A percentile compares a stretch with the other conserved stretches of the same genome.
phyloP scores from a whole-genome alignment of 108 stramenopile genomes.

The Seminavis robusta region DNA sequence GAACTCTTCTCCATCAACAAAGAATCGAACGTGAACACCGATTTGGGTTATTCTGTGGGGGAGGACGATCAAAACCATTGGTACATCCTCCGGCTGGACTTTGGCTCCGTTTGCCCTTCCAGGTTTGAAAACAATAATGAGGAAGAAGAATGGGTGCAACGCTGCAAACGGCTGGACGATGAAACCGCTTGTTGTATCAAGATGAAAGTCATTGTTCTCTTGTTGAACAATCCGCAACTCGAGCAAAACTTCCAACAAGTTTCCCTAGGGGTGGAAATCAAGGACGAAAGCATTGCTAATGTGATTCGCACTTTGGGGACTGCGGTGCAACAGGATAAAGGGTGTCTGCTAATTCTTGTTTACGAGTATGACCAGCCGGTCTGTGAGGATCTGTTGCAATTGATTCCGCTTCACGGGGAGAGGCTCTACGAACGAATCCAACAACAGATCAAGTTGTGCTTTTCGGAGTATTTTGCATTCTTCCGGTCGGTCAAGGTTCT shows the following conservation, averaged over 20 bases:
- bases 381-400: neutral
- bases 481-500: neutral
- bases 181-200: neutral
- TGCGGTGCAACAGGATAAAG: neutral
- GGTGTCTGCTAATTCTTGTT: neutral
- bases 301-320: neutral
- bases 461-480: no score
- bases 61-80: conserved; percentile 3
- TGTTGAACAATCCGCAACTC: conserved; percentile 11
- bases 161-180: neutral
- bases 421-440: neutral
- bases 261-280: neutral
- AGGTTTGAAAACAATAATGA: conserved; percentile 4
- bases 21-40: neutral
- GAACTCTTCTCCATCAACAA: neutral
- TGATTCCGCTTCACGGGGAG: neutral
- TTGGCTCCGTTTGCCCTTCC: conserved; percentile 1
- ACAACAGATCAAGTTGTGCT: neutral
- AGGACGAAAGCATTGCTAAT: neutral
- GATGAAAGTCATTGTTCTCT: conserved; percentile 1
- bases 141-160: conserved; percentile 6
- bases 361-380: neutral
- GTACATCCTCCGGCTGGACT: conserved; percentile 4
- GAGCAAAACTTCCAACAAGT: neutral
- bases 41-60: neutral